Percentiles rank a stretch among this genome's conserved stretches.
Evolutionary conservation across 1,139 yeast species (phyloP).

Genomic region (Sugiyamaella neomexicana): DNA sequence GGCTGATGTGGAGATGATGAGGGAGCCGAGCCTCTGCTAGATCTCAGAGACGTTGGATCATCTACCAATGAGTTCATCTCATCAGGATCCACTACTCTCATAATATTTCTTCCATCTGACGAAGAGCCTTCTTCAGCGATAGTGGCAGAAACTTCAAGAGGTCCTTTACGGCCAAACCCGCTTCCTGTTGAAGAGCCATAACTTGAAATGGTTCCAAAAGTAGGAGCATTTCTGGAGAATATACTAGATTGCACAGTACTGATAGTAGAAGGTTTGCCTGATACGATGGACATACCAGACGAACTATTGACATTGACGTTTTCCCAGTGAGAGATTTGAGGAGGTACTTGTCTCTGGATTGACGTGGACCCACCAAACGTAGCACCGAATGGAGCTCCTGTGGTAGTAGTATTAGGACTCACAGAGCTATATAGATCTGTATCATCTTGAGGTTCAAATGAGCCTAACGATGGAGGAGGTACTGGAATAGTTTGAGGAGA

Average conservation of each 20-base stretch:
- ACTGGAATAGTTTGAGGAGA: conserved; percentile 8
- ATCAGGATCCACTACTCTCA: conserved; percentile 31
- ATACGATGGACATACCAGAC: conserved; percentile 23
- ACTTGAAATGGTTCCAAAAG: conserved; percentile 18
- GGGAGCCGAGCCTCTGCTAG: neutral
- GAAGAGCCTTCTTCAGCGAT: conserved; percentile 11
- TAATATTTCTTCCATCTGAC: conserved; percentile 24
- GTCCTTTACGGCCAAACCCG: conserved; percentile 7
- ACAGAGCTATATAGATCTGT: conserved; percentile 6
- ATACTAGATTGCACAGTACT: conserved; percentile 27
- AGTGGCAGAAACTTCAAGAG: conserved; percentile 5
- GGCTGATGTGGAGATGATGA: conserved; percentile 18
- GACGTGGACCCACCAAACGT: neutral
- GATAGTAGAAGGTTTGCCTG: conserved; percentile 26
- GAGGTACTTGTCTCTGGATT: neutral
- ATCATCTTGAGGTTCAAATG: conserved; percentile 6
- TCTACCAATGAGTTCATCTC: conserved; percentile 26
- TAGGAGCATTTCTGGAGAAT: conserved; percentile 30
- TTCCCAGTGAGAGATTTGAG: conserved; percentile 6
- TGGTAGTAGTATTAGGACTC: neutral
- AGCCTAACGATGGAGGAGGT: neutral
- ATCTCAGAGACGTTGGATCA: conserved; percentile 7
- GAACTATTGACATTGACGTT: conserved; percentile 7
- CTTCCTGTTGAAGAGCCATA: conserved; percentile 17
- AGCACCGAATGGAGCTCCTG: neutral